These are phyloP conservation scores for Psidium friedrichsthalianum DNA, from an alignment of 345 rosid genomes.

Conservation along the genomic window DNA sequence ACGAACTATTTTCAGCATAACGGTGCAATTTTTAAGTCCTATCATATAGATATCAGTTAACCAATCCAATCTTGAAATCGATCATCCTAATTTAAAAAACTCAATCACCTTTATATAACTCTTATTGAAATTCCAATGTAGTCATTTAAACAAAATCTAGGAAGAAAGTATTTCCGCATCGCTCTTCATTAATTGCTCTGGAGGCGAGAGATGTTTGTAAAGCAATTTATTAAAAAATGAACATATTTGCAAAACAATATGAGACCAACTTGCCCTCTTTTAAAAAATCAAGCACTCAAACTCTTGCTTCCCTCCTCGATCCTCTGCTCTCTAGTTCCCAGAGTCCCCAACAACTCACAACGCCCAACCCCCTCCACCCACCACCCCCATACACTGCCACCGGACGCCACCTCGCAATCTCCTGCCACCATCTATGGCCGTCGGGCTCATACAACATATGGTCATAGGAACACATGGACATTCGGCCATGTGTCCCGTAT, in stretches of 20 bases:
- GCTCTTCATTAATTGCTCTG: not conserved
- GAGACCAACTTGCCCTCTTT: not conserved
- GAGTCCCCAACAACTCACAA: not conserved
- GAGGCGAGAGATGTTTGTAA: not conserved
- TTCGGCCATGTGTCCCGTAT: not conserved
- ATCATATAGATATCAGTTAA: not conserved
- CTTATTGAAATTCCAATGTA: not conserved
- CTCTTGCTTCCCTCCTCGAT: not conserved
- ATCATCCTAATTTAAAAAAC: not conserved
- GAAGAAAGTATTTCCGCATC: not conserved
- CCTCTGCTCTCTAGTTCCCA: not conserved
- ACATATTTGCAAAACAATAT: not conserved
- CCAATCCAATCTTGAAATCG: fast-evolving
- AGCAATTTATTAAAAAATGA: not conserved
- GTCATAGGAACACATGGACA: not conserved
- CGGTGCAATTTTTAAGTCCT: not conserved
- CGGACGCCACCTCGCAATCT: not conserved
- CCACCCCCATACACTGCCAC: not conserved
- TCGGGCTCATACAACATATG: not conserved
- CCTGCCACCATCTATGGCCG: not conserved
- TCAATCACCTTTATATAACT: not conserved
- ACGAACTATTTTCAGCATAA: too few species aligned
- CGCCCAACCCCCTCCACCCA: not conserved
- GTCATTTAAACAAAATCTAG: not conserved
- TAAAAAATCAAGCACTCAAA: not conserved